Evolutionary conservation across 768 basidiomycete genomes (phyloP).

Genomic region (Russula compacta): DNA sequence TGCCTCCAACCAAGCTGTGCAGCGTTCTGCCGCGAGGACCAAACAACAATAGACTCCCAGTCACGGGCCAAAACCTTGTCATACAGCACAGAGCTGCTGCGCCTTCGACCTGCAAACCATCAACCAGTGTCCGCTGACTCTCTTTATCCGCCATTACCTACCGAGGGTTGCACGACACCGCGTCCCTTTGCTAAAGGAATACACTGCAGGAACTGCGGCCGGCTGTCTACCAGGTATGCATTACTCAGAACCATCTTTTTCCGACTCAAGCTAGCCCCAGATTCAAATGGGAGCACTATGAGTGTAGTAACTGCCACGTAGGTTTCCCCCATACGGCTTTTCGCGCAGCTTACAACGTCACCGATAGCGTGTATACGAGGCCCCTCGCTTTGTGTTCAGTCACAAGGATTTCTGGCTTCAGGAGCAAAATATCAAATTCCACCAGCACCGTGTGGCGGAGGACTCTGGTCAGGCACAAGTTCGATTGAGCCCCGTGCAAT

Average conservation of each 20-base stretch:
- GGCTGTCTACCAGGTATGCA: constrained; percentile 61
- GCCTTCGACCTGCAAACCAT: constrained; percentile 10
- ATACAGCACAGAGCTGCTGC: constrained; percentile 22
- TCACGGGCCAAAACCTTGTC: constrained; percentile 34
- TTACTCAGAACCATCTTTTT: neutral
- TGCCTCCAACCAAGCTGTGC: constrained; percentile 55
- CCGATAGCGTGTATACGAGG: constrained; percentile 11
- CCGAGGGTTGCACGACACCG: constrained; percentile 33
- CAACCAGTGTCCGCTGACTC: constrained; percentile 27
- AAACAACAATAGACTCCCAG: constrained; percentile 35
- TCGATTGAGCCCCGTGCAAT: too few species aligned
- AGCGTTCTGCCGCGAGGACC: constrained; percentile 36
- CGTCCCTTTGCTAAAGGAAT: constrained; percentile 55
- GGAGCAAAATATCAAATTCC: constrained; percentile 7
- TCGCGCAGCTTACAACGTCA: neutral
- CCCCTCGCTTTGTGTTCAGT: neutral
- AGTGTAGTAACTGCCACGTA: constrained; percentile 57
- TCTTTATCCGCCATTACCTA: constrained; percentile 29
- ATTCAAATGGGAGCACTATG: constrained; percentile 66
- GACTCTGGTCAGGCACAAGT: constrained; percentile 19
- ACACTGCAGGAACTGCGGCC: constrained; percentile 61
- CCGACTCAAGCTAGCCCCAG: constrained; percentile 30
- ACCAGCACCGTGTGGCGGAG: constrained; percentile 12
- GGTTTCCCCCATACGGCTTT: constrained; percentile 1
- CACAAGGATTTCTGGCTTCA: constrained; percentile 18